These are phyloP conservation scores for Xylariaceae sp. DNA, from an alignment of 2,329 filamentous ascomycete species.

Conservation along the genomic window DNA sequence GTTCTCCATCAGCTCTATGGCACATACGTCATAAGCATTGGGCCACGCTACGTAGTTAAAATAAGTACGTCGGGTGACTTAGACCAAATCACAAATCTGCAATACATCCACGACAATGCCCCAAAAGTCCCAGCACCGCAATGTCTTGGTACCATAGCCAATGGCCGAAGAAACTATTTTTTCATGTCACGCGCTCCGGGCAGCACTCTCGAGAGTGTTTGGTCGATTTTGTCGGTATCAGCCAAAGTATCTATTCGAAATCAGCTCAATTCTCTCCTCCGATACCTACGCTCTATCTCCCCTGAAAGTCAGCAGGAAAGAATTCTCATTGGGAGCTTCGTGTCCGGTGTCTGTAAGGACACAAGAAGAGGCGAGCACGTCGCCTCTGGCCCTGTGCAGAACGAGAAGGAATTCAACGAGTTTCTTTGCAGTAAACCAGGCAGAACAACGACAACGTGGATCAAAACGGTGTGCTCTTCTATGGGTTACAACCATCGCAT, in stretches of 20 bases:
- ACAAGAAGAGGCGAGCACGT: neutral
- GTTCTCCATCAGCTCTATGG: conserved; percentile 3
- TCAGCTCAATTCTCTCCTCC: conserved; percentile 3
- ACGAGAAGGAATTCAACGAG: conserved; percentile 5
- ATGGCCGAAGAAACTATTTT: neutral
- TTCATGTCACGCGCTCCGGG: neutral
- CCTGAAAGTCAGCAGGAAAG: neutral
- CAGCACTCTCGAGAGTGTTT: conserved; percentile 6
- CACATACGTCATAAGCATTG: conserved; percentile 4
- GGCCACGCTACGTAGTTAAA: conserved; percentile 5
- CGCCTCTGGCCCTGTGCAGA: neutral
- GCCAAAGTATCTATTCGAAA: neutral
- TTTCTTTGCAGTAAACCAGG: neutral
- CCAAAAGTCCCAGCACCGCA: neutral
- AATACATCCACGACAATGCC: conserved; percentile 3
- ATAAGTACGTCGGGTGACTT: neutral
- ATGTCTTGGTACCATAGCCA: conserved; percentile 6
- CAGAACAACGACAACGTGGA: neutral
- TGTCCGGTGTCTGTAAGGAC: conserved; percentile 1
- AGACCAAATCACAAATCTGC: neutral
- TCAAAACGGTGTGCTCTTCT: neutral
- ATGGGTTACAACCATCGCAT: conserved; percentile 2
- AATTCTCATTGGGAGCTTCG: neutral
- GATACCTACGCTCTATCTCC: neutral
- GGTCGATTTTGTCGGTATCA: neutral